Conservation (phyloP, 2,329 filamentous ascomycete genomes). For the Chalaropsis ovoidea region DNA sequence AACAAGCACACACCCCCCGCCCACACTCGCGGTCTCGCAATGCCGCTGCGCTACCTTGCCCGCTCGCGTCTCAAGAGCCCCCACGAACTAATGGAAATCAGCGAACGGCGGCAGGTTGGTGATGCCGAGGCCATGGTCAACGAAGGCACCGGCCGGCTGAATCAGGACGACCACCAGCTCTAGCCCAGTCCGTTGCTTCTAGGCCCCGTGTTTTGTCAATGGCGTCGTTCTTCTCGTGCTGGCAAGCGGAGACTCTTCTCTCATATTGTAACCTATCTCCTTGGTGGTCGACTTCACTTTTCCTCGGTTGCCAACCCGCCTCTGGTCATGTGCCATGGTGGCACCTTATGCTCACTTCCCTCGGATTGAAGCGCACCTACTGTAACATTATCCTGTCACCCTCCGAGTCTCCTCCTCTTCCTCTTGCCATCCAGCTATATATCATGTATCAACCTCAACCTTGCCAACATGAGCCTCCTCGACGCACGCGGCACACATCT, state of each 20-base stretch:
- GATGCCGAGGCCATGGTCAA: constrained; percentile 73
- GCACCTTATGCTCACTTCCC: neutral
- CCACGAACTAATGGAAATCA: constrained; percentile 54
- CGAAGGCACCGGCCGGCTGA: constrained; percentile 32
- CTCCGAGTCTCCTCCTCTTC: neutral
- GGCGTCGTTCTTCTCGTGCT: neutral
- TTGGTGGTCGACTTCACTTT: neutral
- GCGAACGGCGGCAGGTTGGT: constrained; percentile 80
- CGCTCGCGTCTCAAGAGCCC: constrained; percentile 54
- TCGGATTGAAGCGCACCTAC: neutral
- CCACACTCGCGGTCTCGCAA: constrained; percentile 52
- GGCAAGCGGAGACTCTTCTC: constrained; percentile 3
- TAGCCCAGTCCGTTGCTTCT: constrained; percentile 27
- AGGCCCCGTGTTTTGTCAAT: constrained; percentile 2
- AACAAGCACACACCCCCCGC: constrained; percentile 26
- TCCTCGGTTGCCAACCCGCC: neutral
- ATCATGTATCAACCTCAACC: neutral
- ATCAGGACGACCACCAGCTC: constrained; percentile 33
- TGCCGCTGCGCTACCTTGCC: constrained; percentile 46
- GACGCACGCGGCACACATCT: neutral
- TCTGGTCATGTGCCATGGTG: neutral
- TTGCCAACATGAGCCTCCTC: neutral
- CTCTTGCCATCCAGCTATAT: neutral
- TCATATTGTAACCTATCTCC: constrained; percentile 5
- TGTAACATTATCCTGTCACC: constrained; percentile 5